Base-by-base conservation (phyloP, 257 asterid species). In the Nemophila menziesii region DNA sequence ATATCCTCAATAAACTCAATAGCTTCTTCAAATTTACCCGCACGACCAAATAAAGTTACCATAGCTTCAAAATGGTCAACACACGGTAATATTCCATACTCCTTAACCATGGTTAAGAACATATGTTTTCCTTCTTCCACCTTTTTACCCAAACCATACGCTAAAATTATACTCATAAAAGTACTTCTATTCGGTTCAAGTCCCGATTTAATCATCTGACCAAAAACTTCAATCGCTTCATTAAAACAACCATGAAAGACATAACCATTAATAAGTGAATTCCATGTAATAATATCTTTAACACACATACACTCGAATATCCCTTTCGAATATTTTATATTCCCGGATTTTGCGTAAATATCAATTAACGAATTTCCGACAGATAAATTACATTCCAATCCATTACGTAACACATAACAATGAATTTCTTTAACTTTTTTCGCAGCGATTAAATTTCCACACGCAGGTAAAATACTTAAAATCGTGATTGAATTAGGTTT, bases 361-460 rank as follows among this genome's bases (percentile, higher is more conserved):
- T 73, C 93, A 22, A 85, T 61, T 26, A 85, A 56, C 50, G 77
- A 73, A 66, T 85, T 85, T 22, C 67, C 60, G 39, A 85, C 77
- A 4, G 93, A 70, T 48, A 74, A 64, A 52, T 78, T 80, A 16
- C 71, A 68, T 43, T 55, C 75, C 56, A 81, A 57, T 61, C 34
- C 63, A 39, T 72, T 51, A 39, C 70, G 78, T 20, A 81, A 26
- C 19, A 62, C 74, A 46, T 67, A 73, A 65, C 93, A 54, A 53
- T 81, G 86, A 48, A 85, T 75, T 75, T 85, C 96, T 57, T 71
- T 85, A 49, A 85, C 73, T 77, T 75, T 85, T 20, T 64, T 85
- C 24, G 65, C 34, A 5, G 80, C 72, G 43, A 86, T 51, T 55
- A 86, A 33, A 58, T 72, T 77, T 8, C 92, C 78, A 62, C 80